phyloP scores from a whole-genome alignment of 2,329 filamentous ascomycete species.

The Aspergillus sp. region DNA sequence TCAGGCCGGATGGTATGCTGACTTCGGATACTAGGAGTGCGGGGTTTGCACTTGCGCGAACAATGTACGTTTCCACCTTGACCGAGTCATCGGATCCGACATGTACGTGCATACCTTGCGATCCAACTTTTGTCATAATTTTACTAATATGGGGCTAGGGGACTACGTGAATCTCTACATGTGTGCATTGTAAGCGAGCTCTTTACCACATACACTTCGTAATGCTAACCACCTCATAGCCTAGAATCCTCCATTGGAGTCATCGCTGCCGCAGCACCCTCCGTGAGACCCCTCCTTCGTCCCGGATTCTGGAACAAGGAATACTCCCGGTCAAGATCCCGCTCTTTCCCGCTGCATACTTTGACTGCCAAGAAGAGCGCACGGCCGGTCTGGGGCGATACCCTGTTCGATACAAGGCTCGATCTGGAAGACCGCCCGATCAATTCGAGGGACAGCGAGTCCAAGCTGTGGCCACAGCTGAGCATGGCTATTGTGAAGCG shows the following conservation, averaged over 20 bases:
- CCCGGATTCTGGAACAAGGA: background rate
- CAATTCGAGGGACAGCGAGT: background rate
- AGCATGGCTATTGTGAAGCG: background rate
- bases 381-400: background rate
- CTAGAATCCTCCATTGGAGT: background rate
- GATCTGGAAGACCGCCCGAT: background rate
- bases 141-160: background rate
- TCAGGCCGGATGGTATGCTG: too few species aligned
- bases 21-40: background rate
- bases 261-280: background rate
- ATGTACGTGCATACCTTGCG: background rate
- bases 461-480: background rate
- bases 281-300: background rate
- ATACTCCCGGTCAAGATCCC: background rate
- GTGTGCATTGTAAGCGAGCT: background rate
- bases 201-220: background rate
- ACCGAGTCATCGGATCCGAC: background rate
- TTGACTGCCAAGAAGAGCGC: background rate
- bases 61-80: background rate
- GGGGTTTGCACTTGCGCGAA: background rate
- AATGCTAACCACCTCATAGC: background rate
- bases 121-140: background rate
- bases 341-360: background rate
- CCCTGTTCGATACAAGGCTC: background rate
- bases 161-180: background rate